Evolutionary conservation across 2,329 filamentous ascomycete genomes (phyloP).

Genomic region (Colletotrichum euphorbiae): DNA sequence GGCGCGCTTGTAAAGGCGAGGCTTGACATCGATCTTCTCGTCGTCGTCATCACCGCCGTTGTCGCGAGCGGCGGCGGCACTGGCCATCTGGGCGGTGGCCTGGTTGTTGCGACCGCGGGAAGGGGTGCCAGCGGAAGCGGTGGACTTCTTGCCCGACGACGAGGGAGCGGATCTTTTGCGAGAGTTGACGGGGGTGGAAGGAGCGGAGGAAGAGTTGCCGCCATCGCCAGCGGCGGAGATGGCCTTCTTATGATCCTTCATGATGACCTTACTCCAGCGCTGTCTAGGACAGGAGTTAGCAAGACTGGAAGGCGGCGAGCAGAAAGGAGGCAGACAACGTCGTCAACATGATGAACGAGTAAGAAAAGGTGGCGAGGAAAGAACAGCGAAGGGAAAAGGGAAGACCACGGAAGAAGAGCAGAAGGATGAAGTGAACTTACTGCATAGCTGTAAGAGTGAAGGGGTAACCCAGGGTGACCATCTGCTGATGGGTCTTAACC

Average conservation of each 20-base stretch:
- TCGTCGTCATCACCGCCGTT: constrained; percentile 23
- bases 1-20: constrained; percentile 21
- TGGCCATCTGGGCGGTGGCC: constrained; percentile 23
- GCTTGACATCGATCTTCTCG: constrained; percentile 15
- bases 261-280: constrained; percentile 53
- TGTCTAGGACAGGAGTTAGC: constrained; percentile 45
- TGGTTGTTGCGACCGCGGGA: constrained; percentile 9
- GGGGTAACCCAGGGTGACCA: constrained; percentile 48
- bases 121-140: neutral
- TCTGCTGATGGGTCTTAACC: constrained; percentile 47
- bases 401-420: neutral
- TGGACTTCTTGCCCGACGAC: neutral
- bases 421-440: constrained; percentile 44
- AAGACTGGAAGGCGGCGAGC: neutral
- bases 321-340: neutral
- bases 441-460: constrained; percentile 53
- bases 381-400: neutral
- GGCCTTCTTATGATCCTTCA: constrained; percentile 50
- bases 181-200: neutral
- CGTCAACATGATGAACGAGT: neutral
- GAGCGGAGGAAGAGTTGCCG: neutral
- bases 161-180: constrained; percentile 22
- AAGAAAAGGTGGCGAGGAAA: neutral
- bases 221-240: constrained; percentile 22
- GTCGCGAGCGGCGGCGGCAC: neutral